phyloP scores from a whole-genome alignment of 2,329 filamentous ascomycete species.

The Penicillium digitatum region DNA sequence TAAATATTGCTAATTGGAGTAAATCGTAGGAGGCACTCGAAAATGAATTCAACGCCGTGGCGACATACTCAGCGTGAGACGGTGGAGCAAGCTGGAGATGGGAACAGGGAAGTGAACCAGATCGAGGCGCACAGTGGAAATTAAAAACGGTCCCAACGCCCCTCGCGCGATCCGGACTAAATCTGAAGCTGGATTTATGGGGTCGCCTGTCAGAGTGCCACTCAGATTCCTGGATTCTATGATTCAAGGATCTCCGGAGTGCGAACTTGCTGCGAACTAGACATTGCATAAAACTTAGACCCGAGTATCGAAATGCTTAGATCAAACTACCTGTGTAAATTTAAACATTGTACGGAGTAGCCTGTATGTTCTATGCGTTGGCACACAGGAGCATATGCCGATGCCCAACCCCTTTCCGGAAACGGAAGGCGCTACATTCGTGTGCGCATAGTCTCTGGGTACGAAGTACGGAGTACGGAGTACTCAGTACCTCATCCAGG shows the following conservation, averaged over 20 bases:
- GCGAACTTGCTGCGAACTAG: slow-evolving; percentile 9
- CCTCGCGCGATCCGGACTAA: neutral
- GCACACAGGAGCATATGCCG: neutral
- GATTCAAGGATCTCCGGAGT: slow-evolving; percentile 1
- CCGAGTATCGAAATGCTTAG: neutral
- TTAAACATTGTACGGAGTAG: no score
- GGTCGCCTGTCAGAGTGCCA: slow-evolving; percentile 1
- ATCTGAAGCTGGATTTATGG: neutral
- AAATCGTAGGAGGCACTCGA: neutral
- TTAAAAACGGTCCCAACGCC: slow-evolving; percentile 10
- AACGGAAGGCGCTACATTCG: slow-evolving; percentile 1
- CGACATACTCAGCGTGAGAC: slow-evolving; percentile 22
- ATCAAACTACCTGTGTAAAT: no score
- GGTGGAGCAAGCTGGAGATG: slow-evolving; percentile 18
- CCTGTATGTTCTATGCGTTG: neutral
- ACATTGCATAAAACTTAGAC: neutral
- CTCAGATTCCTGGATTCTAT: neutral
- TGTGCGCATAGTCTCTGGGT: neutral
- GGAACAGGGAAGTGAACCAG: slow-evolving; percentile 19
- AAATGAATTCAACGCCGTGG: slow-evolving; percentile 5
- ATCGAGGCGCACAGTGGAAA: slow-evolving; percentile 19
- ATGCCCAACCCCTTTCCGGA: slow-evolving; percentile 14
- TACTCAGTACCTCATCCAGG: slow-evolving; percentile 4
- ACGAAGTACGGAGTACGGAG: neutral
- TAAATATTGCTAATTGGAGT: neutral